These are phyloP conservation scores for Pyrus pyrifolia DNA, from an alignment of 306 rosid species.

Conservation along the genomic window DNA sequence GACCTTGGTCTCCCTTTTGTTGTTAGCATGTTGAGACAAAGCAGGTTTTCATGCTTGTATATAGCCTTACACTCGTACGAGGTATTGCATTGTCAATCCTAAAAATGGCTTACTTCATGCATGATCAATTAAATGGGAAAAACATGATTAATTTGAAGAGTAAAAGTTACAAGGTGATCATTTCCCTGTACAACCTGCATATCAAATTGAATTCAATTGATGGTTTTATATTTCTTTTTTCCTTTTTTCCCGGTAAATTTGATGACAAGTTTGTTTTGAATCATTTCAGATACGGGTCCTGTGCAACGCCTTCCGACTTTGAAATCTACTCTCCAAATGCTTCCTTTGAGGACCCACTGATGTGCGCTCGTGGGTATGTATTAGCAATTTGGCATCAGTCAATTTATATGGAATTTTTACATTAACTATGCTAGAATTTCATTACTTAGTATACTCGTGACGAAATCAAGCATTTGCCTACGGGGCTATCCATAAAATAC, in stretches of 20 bases:
- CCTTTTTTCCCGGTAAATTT: not conserved
- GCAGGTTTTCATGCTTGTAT: not conserved
- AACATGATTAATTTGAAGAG: not conserved
- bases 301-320: conserved; percentile 60
- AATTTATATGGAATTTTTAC: not conserved
- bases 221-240: not conserved
- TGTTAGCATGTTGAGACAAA: not conserved
- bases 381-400: not conserved
- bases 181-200: not conserved
- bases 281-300: conserved; percentile 57
- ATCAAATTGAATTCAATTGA: not conserved
- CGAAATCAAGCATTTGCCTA: not conserved
- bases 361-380: conserved; percentile 62
- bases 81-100: not conserved
- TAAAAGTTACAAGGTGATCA: not conserved
- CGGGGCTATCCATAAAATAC: too few species aligned
- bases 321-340: conserved; percentile 64
- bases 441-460: not conserved
- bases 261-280: not conserved
- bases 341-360: conserved; percentile 83
- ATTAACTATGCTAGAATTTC: not conserved
- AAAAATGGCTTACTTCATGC: not conserved
- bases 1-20: too few species aligned
- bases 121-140: not conserved
- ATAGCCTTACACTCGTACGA: too few species aligned